A percentile compares a stretch with the other conserved stretches of the same genome.
Conservation (phyloP, 1,139 yeast genomes). For the Geotrichum klebahnii region DNA sequence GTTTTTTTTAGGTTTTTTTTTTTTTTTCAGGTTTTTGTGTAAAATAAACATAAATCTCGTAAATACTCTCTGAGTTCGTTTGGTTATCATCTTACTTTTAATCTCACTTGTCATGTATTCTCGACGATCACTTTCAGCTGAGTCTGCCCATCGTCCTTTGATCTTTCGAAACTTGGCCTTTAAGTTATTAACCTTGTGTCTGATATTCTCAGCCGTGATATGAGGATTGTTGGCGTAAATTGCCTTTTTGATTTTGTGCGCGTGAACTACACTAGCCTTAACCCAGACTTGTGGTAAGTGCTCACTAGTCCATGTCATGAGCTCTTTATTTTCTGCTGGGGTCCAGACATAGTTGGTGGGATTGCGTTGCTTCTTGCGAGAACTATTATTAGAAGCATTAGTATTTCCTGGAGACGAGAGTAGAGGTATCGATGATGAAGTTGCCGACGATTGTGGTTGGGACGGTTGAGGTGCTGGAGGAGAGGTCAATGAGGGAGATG, state of each 20-base stretch:
- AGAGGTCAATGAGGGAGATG: too few species aligned
- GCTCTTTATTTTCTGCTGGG: constrained; percentile 9
- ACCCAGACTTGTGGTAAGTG: constrained; percentile 19
- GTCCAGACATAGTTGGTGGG: constrained; percentile 21
- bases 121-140: neutral
- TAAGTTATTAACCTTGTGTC: constrained; percentile 19
- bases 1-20: too few species aligned
- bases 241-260: constrained; percentile 16
- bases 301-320: constrained; percentile 15
- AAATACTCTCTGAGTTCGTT: neutral
- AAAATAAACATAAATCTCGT: neutral
- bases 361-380: constrained; percentile 13
- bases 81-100: neutral
- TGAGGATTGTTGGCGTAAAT: constrained; percentile 11
- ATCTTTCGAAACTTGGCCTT: constrained; percentile 19
- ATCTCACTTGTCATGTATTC: constrained; percentile 3
- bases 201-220: constrained; percentile 19
- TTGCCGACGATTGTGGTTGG: too few species aligned
- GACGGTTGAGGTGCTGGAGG: too few species aligned
- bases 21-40: too few species aligned
- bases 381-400: too few species aligned
- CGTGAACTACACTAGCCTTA: constrained; percentile 18
- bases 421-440: too few species aligned
- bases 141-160: constrained; percentile 6
- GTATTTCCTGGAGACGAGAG: too few species aligned